phyloP scores from a whole-genome alignment of 768 basidiomycete genomes.

The Hericium coralloides region DNA sequence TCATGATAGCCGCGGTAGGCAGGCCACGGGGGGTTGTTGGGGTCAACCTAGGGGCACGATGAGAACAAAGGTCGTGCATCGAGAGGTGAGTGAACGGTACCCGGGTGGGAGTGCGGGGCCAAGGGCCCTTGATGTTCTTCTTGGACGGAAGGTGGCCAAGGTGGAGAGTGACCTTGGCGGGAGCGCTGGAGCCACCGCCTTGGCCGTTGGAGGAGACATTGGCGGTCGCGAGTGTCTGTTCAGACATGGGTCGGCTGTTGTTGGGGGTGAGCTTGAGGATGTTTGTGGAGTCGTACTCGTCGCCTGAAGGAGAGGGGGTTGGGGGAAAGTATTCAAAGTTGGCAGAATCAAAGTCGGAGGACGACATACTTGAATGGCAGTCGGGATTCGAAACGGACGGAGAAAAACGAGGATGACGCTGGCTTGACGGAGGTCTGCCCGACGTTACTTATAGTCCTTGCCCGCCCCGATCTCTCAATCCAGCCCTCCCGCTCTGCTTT shows the following conservation, averaged over 20 bases:
- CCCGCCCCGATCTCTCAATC: background rate
- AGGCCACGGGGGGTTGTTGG: conserved; percentile 78
- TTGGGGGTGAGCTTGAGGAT: conserved; percentile 1
- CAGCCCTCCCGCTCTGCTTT: background rate
- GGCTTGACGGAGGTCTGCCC: background rate
- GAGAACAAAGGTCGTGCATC: background rate
- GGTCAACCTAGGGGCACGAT: conserved; percentile 45
- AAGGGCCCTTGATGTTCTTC: conserved; percentile 60
- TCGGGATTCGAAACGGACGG: background rate
- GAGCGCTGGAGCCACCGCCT: conserved; percentile 18
- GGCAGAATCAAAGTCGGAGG: conserved; percentile 10
- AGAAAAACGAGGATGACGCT: too few species aligned
- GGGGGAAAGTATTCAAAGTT: conserved; percentile 26
- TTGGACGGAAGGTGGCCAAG: conserved; percentile 70
- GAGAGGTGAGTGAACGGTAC: conserved; percentile 25
- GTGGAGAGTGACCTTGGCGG: conserved; percentile 58
- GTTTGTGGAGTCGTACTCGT: conserved; percentile 2
- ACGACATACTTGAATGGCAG: conserved; percentile 4
- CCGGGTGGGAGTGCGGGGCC: conserved; percentile 68
- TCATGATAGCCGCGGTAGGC: conserved; percentile 77
- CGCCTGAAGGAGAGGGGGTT: conserved; percentile 21
- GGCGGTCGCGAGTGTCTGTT: conserved; percentile 8
- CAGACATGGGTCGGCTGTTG: conserved; percentile 6
- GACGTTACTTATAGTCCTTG: background rate
- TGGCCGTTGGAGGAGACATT: conserved; percentile 15